Percentiles rank a stretch among this genome's conserved stretches.
Conservation (phyloP, 129 eudicot species). For the Ambrosia trifida region DNA sequence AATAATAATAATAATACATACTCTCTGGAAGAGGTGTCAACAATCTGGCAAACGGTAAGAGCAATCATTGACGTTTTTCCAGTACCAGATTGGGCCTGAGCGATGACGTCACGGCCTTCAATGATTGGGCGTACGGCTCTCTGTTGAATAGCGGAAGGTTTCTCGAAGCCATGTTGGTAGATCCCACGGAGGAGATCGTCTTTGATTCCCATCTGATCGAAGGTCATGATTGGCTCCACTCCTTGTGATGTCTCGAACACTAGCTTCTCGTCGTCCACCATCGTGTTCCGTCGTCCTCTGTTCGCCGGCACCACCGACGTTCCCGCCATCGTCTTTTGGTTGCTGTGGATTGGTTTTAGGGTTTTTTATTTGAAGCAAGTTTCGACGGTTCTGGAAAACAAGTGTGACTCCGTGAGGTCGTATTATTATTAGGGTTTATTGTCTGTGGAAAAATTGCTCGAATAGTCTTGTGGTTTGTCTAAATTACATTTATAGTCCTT, state of each 20-base stretch:
- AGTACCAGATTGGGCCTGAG: slow-evolving; percentile 97
- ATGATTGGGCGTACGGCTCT: slow-evolving; percentile 85
- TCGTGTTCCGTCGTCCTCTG: slow-evolving; percentile 54
- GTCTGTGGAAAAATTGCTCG: background rate
- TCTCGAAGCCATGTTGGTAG: slow-evolving; percentile 85
- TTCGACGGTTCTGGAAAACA: slow-evolving; percentile 18
- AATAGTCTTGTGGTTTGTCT: no score
- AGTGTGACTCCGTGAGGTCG: background rate
- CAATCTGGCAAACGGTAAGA: slow-evolving; percentile 87
- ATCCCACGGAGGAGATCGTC: slow-evolving; percentile 91
- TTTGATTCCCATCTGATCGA: slow-evolving; percentile 94
- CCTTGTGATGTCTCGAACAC: slow-evolving; percentile 80
- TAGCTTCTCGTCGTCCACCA: slow-evolving; percentile 76
- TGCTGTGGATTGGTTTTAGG: slow-evolving; percentile 16
- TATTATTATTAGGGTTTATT: background rate
- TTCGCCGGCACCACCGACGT: slow-evolving; percentile 62
- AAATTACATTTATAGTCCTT: no score
- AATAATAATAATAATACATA: slow-evolving; percentile 27
- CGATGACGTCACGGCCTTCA: slow-evolving; percentile 90
- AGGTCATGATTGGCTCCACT: slow-evolving; percentile 77
- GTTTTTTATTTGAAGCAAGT: slow-evolving; percentile 20
- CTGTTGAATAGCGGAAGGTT: slow-evolving; percentile 97
- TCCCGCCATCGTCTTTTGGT: slow-evolving; percentile 34
- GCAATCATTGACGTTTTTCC: slow-evolving; percentile 99
- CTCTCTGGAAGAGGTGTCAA: slow-evolving; percentile 81